Base-by-base conservation (phyloP, 1,139 yeast genomes). In the Magnusiomyces fungicola region DNA sequence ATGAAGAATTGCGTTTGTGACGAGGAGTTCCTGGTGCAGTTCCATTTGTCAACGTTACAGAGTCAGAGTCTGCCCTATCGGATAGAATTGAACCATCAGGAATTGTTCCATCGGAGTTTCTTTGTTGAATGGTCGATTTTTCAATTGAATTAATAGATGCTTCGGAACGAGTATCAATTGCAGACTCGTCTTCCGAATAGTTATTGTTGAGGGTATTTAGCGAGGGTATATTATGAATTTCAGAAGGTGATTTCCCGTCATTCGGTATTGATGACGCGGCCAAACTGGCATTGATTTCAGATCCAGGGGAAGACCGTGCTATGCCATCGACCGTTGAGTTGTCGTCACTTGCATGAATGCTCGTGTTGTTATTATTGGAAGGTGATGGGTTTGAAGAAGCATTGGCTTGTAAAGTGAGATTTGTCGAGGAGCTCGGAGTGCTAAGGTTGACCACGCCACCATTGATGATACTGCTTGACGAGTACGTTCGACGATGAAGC, bases 401-500 rank as follows among this genome's bases (percentile, higher is more conserved):
- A 19, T 6, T 5, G 6, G 5, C 38, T 5, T n/a, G 21, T 3
- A 14, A 9, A 34, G 34, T 6, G n/a, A 16, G 30, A 30, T 16
- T 30, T n/a, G 36, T 33, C 37, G 42, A 32, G 32, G 44, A 24
- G 37, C 18, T 34, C 16, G 33, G 32, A 21, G 48, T n/a, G 37
- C 43, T 49, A 27, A 27, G 21, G 42, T 46, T 41, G 3, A 43
- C 47, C 18, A 43, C 46, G 9, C 50, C 51, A 24, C 53, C 50
- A 44, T 46, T 46, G 14, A 48, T 44, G 32, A 49, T 45, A 44
- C 49, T 40, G 37, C 40, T 46, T 30, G 45, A 43, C 23, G 46
- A 43, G 21, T 53, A 51, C 29, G 53, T 46, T 6, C 50, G 42
- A 9, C 53, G 42, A 25, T 49, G 44, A 3, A 41, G 47, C 21